Base-by-base conservation (phyloP, 2,329 filamentous ascomycete species). In the Pseudogymnoascus sp. region DNA sequence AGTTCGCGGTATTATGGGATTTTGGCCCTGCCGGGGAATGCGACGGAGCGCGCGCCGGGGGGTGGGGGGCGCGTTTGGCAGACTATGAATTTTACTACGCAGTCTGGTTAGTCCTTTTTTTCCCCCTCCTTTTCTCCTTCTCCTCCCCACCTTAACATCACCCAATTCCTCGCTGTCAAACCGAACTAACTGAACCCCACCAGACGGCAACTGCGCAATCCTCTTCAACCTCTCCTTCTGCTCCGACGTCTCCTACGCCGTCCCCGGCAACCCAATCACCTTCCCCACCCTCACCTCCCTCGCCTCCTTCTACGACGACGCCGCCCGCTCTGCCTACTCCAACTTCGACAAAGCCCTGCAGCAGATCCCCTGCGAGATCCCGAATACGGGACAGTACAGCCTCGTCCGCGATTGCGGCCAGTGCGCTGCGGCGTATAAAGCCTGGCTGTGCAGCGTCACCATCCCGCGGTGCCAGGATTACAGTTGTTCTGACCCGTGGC, bases 381-480 rank as follows among this genome's bases (percentile, higher is more conserved):
- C 83, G 0, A 77, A 83, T 1, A 86, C 87, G 35, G 85, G 89
- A 12, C 83, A 84, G 67, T 99, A 96, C 77, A 96, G 92, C 1
- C 84, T 97, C 12, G 89, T 85, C 1, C 84, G 86, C 44, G 84
- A 76, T 68, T 99, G 94, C 78, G 75, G 78, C 47, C 83, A 95
- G 74, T 99, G 94, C 75, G 84, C 80, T 14, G 71, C 73, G 0
- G 91, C 91, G 7, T 99, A 99, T 81, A 97, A 95, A 74, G 81
- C 86, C 71, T 99, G 94, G 94, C 86, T 99, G 18, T 99, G 94
- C 77, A 89, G 91, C 23, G 92, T 97, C 28, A 89, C 86, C 14
- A 94, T 99, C 66, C 94, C 94, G 1, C 89, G 92, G 31, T 99
- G 94, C 77, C 88, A 91, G 71, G 93, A 97, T 76, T 94, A 90